Percentiles rank a stretch among this genome's conserved stretches.
These are phyloP conservation scores for Periconia sp. DNA, from an alignment of 2,329 filamentous ascomycete species.

Conservation along the genomic window DNA sequence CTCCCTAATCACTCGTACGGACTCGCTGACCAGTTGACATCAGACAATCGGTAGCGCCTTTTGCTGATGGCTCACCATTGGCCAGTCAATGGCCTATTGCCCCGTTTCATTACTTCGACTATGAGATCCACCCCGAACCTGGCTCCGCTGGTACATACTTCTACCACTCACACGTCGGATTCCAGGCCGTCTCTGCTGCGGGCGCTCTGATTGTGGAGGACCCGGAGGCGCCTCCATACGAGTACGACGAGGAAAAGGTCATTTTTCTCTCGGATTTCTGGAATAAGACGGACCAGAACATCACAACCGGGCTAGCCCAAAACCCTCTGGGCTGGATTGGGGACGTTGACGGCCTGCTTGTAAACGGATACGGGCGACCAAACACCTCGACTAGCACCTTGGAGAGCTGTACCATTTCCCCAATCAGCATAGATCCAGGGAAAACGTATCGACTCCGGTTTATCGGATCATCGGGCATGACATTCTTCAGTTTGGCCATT, in stretches of 20 bases:
- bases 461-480: slow-evolving; percentile 63
- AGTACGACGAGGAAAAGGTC: slow-evolving; percentile 67
- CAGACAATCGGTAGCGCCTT: slow-evolving; percentile 67
- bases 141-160: slow-evolving; percentile 69
- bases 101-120: slow-evolving; percentile 68
- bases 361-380: slow-evolving; percentile 64
- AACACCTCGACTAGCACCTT: too few species aligned
- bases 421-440: slow-evolving; percentile 65
- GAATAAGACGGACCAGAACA: slow-evolving; percentile 57
- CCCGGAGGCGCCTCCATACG: slow-evolving; percentile 54
- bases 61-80: slow-evolving; percentile 67
- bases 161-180: slow-evolving; percentile 71
- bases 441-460: slow-evolving; percentile 68
- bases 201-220: slow-evolving; percentile 67
- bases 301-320: slow-evolving; percentile 58
- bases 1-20: too few species aligned
- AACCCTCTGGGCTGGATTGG: slow-evolving; percentile 64
- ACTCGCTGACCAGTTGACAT: too few species aligned
- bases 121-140: slow-evolving; percentile 62
- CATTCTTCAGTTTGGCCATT: slow-evolving; percentile 61
- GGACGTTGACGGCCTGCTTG: slow-evolving; percentile 62
- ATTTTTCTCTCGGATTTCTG: slow-evolving; percentile 65
- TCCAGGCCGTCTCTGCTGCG: slow-evolving; percentile 64
- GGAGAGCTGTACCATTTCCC: too few species aligned
- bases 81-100: slow-evolving; percentile 71